Evolutionary conservation across 2,329 filamentous ascomycete genomes (phyloP).

Genomic region (Curvularia sp.): DNA sequence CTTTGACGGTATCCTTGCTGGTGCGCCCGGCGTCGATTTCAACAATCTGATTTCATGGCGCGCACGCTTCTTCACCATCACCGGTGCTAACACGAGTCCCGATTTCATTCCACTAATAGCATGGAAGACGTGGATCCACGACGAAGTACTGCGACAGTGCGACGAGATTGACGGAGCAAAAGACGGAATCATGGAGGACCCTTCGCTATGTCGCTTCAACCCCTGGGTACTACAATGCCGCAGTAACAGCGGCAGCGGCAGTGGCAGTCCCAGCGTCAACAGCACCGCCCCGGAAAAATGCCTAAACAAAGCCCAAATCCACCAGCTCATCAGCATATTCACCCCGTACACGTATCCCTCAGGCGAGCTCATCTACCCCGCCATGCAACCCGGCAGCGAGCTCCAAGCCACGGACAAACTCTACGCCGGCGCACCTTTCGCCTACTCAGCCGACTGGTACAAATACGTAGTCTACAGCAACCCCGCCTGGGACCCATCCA

Average conservation of each 20-base stretch:
- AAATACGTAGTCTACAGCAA: slow-evolving; percentile 55
- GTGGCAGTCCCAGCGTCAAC: no score
- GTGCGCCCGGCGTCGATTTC: slow-evolving; percentile 43
- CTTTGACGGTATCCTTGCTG: slow-evolving; percentile 47
- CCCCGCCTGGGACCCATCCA: slow-evolving; percentile 37
- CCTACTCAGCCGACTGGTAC: slow-evolving; percentile 54
- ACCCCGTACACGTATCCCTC: slow-evolving; percentile 51
- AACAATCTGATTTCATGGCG: slow-evolving; percentile 42
- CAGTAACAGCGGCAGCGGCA: slow-evolving; percentile 22
- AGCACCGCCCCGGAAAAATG: slow-evolving; percentile 39
- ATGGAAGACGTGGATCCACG: slow-evolving; percentile 49
- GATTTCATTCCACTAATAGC: slow-evolving; percentile 30
- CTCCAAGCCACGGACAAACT: slow-evolving; percentile 48
- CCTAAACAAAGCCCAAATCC: slow-evolving; percentile 53
- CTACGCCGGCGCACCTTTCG: slow-evolving; percentile 49
- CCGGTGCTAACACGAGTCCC: slow-evolving; percentile 29
- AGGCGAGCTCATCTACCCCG: slow-evolving; percentile 57
- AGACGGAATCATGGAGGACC: slow-evolving; percentile 59
- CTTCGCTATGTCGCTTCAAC: slow-evolving; percentile 47
- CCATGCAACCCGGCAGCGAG: slow-evolving; percentile 58
- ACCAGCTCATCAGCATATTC: slow-evolving; percentile 55
- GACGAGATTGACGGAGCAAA: slow-evolving; percentile 57
- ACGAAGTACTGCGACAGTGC: slow-evolving; percentile 58
- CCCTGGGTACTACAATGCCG: slow-evolving; percentile 51
- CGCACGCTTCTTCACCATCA: slow-evolving; percentile 42